These are phyloP conservation scores for Citrus unshiu DNA, from an alignment of 345 rosid genomes.

Conservation along the genomic window DNA sequence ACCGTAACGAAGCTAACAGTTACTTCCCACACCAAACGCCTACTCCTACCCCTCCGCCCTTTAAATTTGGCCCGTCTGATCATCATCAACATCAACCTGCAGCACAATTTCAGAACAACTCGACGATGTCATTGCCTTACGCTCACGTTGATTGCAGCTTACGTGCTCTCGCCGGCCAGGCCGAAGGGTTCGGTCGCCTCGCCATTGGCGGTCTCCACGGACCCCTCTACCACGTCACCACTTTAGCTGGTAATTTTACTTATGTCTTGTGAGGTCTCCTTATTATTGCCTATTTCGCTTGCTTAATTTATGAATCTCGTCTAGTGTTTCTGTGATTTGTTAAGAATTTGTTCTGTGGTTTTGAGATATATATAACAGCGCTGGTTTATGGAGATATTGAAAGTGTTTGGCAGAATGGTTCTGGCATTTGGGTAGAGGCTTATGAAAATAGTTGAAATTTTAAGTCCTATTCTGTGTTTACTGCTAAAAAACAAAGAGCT, in stretches of 20 bases:
- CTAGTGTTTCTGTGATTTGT: neutral
- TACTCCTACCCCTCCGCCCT: constrained; percentile 11
- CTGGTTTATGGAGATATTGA: neutral
- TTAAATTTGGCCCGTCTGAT: constrained; percentile 9
- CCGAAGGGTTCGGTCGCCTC: constrained; percentile 82
- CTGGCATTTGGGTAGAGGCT: neutral
- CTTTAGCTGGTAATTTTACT: constrained; percentile 50
- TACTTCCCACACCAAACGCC: constrained; percentile 8
- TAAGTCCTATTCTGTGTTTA: too few relatives aligned
- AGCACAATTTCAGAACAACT: constrained; percentile 11
- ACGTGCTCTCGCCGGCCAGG: constrained; percentile 78
- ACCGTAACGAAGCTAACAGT: constrained; percentile 19
- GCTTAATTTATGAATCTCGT: neutral
- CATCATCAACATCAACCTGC: constrained; percentile 3
- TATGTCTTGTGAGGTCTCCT: neutral
- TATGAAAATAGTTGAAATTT: too few relatives aligned
- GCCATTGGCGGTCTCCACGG: constrained; percentile 88
- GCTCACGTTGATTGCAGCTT: constrained; percentile 60
- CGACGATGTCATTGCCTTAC: constrained; percentile 53
- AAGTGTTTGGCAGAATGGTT: neutral
- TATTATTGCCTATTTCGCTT: neutral
- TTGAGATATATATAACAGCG: neutral
- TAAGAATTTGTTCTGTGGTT: neutral
- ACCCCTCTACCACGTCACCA: constrained; percentile 57
- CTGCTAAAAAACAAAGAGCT: neutral